Evolutionary conservation across 2,329 filamentous ascomycete genomes (phyloP), one percentile per base, ranked within the genome.

Genomic region (Boeremia lycopersici): DNA sequence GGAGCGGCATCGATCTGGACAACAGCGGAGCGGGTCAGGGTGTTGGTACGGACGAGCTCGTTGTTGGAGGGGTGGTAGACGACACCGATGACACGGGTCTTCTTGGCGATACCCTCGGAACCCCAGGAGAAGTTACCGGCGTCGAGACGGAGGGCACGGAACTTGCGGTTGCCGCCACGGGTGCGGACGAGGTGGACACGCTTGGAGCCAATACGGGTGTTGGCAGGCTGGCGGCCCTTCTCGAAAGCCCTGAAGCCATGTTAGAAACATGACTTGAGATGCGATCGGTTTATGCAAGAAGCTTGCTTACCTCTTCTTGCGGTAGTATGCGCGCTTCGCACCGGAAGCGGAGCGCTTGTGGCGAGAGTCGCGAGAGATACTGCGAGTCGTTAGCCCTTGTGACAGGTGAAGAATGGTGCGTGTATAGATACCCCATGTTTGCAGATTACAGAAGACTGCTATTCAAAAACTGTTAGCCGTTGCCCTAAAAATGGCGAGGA

Each of bases 21-120:
- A 77, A 99, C 91, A 83, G 95, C 95, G 78, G 91, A 91, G 85
- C 93, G 96, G 86, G 95, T 99, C 80, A 99, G 87, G 84, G 95
- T 98, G 89, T 99, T 99, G 82, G 95, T 99, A 78, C 95, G 95
- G 86, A 99, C 93, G 74, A 99, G 88, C 85, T 99, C 95, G 91
- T 99, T 99, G 93, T 99, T 99, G 80, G 93, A 97, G 64, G 95
- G 96, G 84, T 99, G 96, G 90, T 92, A 99, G 79, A 89, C 89
- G 83, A 99, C 96, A 76, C 85, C 92, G 80, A 99, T 97, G 80
- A 99, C 90, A 86, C 96, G 95, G 82, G 91, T 92, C 89, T 99
- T 99, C 88, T 95, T 93, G 82, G 93, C 90, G 82, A 92, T 85
- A 77, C 93, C 93, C 87, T 99, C 95, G 69, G 92, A 97, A 76